Evolutionary conservation across 768 basidiomycete species (phyloP), one percentile per base, ranked within the genome.

Genomic region (Crepidotus variabilis): DNA sequence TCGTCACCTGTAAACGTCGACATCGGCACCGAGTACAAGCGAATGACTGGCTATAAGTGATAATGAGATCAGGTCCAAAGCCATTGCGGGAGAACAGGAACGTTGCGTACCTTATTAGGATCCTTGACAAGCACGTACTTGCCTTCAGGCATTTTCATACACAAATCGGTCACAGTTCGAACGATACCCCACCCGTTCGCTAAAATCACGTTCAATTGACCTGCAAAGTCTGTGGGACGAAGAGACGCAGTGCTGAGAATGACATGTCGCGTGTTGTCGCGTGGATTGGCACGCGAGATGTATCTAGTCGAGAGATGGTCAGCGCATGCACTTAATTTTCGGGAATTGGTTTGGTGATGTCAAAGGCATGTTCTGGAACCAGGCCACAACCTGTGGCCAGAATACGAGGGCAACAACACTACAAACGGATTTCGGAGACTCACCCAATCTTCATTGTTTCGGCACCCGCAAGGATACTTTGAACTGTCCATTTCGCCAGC

Each of bases 121-220:
- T 99, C 97, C 74, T 96, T 97, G 52, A 99, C 86, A 23, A 99
- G 77, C 13, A 98, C 90, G 68, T 98, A 99, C 71, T 97, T 97
- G 70, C 97, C 97, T 72, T 98, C 96, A 20, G 93, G 92, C 86
- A 94, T 88, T 72, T 95, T 94, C 85, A 97, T 85, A 71, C 90
- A 92, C 58, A 98, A 72, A 66, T 99, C 97, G 24, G 92, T 89
- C 57, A 99, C 87, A 11, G 92, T 96, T 57, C 97, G 82, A 32
- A 98, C 92, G 65, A 99, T 98, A 54, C 97, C 97, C 97, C 97
- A 99, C 10, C 97, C 97, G 68, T 98, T 98, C 33, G 90, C 77
- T 54, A 98, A 75, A 23, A 94, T 96, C 35, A 99, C 87, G 70
- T 98, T 98, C 61, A 98, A 88, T 72, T 98, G 97, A 6, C 78